Evolutionary conservation across 108 stramenopile genomes (phyloP).

Genomic region (Aurantiochytrium sp.): DNA sequence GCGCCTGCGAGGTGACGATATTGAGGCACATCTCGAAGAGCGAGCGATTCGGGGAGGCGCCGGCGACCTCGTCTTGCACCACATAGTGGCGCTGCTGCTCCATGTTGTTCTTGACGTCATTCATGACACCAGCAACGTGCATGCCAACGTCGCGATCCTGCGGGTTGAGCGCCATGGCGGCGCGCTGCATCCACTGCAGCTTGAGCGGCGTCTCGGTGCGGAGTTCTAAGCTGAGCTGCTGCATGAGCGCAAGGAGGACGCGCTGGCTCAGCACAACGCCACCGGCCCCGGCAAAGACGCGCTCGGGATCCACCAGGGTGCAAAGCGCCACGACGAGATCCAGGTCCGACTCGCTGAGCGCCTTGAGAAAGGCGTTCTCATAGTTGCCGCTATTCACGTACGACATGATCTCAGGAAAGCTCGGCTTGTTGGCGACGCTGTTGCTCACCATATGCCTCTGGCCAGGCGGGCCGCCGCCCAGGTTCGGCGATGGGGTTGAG

Average conservation of each 20-base stretch:
- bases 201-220: not conserved
- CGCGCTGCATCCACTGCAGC: conserved; percentile 28
- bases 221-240: not conserved
- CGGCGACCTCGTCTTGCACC: not conserved
- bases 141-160: not conserved
- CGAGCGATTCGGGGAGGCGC: not conserved
- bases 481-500: not conserved
- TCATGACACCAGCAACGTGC: not conserved
- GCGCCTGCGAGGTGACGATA: not conserved
- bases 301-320: not conserved
- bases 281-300: not conserved
- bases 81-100: not conserved
- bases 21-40: conserved; percentile 2
- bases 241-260: conserved; percentile 2
- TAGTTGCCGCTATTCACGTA: not conserved
- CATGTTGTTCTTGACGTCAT: not conserved
- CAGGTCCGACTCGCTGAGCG: not conserved
- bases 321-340: not conserved
- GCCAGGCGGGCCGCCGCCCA: not conserved
- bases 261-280: not conserved
- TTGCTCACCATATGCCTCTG: not conserved
- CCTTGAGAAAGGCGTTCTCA: not conserved
- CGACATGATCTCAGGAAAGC: not conserved
- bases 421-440: not conserved
- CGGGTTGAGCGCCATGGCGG: not conserved